phyloP scores from a whole-genome alignment of 208 protist species.

The Strigomonas galati region DNA sequence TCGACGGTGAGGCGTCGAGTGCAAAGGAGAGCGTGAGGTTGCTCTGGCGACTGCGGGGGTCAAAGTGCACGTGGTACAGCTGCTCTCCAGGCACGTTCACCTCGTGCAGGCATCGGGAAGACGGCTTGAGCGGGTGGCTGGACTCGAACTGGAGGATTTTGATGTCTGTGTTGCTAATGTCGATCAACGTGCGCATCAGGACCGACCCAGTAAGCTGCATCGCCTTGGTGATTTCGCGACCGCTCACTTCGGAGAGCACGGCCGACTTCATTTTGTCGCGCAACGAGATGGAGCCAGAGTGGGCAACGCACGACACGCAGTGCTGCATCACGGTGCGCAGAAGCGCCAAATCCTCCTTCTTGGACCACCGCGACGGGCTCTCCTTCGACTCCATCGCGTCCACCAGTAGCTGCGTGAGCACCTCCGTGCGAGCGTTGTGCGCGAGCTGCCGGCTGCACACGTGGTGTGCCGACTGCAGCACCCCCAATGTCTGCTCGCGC shows the following conservation, averaged over 20 bases:
- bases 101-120: slow-evolving; percentile 47
- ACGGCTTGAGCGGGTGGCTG: slow-evolving; percentile 58
- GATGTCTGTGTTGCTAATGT: neutral
- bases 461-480: slow-evolving; percentile 26
- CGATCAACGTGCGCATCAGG: neutral
- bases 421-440: neutral
- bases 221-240: neutral
- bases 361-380: neutral
- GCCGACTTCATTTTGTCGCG: neutral
- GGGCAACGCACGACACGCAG: neutral
- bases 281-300: neutral
- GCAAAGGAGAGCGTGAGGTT: slow-evolving; percentile 64
- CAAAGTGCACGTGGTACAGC: slow-evolving; percentile 71
- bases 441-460: slow-evolving; percentile 31
- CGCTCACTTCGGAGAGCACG: neutral
- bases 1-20: slow-evolving; percentile 41
- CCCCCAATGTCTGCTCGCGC: slow-evolving; percentile 23
- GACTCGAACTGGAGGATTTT: slow-evolving; percentile 43
- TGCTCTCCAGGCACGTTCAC: slow-evolving; percentile 42
- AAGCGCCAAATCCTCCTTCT: neutral
- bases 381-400: neutral
- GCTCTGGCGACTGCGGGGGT: slow-evolving; percentile 48
- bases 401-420: neutral
- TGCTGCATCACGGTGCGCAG: neutral
- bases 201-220: neutral